Conservation (phyloP, 2,329 filamentous ascomycete species). For the Myriosclerotinia duriaeana region DNA sequence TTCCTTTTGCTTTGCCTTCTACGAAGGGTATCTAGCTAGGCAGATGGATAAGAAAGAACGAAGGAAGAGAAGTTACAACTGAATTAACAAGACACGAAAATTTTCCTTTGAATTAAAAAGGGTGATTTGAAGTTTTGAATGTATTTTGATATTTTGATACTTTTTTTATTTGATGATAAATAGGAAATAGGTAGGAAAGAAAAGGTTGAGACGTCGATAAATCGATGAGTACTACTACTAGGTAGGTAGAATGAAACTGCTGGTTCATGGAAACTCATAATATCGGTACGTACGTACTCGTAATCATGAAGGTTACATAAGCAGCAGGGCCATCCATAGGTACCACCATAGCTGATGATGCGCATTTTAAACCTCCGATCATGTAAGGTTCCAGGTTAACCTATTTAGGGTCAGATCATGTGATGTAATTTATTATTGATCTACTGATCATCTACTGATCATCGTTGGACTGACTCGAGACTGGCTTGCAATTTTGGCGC, state of each 20-base stretch:
- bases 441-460: neutral
- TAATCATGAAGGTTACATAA: too few species aligned
- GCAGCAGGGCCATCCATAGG: too few species aligned
- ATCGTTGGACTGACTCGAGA: too few species aligned
- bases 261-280: too few species aligned
- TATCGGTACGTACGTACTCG: too few species aligned
- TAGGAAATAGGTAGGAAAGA: neutral
- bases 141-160: too few species aligned
- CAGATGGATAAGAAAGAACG: neutral
- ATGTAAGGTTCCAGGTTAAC: too few species aligned
- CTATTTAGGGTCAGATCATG: neutral
- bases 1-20: neutral
- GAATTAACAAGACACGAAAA: neutral
- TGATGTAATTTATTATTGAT: neutral
- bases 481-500: neutral
- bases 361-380: neutral
- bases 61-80: neutral
- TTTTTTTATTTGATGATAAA: too few species aligned
- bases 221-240: neutral
- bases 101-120: too few species aligned
- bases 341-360: too few species aligned
- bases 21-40: neutral
- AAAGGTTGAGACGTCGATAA: constrained; percentile 2
- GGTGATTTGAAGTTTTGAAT: too few species aligned
- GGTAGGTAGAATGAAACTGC: neutral